phyloP scores from a whole-genome alignment of 2,329 filamentous ascomycete species.

The Aspergillus ibericus region DNA sequence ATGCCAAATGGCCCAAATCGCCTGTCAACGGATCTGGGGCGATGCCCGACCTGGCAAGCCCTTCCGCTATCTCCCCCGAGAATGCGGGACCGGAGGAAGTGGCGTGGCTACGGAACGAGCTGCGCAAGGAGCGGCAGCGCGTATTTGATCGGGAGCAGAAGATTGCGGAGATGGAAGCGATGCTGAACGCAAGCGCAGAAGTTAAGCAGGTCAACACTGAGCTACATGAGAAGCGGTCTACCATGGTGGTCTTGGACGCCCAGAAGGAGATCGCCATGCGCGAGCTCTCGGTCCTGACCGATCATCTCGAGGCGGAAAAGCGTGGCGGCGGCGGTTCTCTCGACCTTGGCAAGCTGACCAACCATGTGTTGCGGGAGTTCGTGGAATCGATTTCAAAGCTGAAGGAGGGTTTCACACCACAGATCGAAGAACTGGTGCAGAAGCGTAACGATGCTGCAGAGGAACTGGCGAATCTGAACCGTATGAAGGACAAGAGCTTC shows the following conservation, averaged over 20 bases:
- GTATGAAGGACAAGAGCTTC: conserved; percentile 87
- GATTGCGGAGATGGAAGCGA: conserved; percentile 72
- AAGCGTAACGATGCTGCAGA: conserved; percentile 81
- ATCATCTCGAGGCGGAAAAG: conserved; percentile 84
- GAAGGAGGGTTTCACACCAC: conserved; percentile 72
- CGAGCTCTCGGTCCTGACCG: conserved; percentile 84
- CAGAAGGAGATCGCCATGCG: conserved; percentile 94
- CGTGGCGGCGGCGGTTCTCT: conserved; percentile 75
- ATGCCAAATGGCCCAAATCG: conserved; percentile 69
- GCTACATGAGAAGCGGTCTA: conserved; percentile 88
- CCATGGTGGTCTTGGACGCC: conserved; percentile 89
- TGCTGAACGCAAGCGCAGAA: conserved; percentile 59
- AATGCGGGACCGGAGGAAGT: conserved; percentile 58
- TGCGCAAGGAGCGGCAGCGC: conserved; percentile 79
- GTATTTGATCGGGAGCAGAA: conserved; percentile 83
- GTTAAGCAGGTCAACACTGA: conserved; percentile 82
- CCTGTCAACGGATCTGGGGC: conserved; percentile 55
- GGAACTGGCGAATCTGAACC: conserved; percentile 77
- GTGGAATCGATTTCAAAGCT: conserved; percentile 64
- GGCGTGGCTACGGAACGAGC: conserved; percentile 65
- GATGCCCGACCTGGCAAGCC: conserved; percentile 68
- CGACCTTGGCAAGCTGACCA: conserved; percentile 70
- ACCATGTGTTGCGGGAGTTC: conserved; percentile 62
- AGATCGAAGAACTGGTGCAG: conserved; percentile 86
- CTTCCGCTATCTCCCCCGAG: conserved; percentile 61